Evolutionary conservation across 2,329 filamentous ascomycete species (phyloP).

Genomic region (Sordariomycetes sp.): DNA sequence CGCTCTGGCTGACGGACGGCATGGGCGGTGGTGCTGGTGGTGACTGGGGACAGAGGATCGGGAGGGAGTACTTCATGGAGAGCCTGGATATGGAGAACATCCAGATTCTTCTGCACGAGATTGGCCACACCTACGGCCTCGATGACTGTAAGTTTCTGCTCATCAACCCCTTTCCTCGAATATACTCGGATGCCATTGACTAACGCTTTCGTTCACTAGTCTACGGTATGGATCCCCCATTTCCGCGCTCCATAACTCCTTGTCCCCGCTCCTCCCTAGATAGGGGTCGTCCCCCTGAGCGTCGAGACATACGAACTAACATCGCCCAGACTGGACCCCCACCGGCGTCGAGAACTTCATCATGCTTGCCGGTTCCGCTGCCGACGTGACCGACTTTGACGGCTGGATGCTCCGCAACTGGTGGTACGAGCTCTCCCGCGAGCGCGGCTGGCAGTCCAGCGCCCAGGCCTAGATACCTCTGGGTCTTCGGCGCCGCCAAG

Average conservation of each 20-base stretch:
- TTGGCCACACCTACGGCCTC: slow-evolving; percentile 28
- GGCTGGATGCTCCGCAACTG: slow-evolving; percentile 34
- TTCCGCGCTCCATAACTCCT: background rate
- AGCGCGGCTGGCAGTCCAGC: slow-evolving; percentile 14
- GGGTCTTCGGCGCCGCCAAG: too few species aligned
- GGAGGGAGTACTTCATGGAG: slow-evolving; percentile 26
- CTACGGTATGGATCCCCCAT: background rate
- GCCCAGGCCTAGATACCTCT: background rate
- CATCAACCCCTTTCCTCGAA: background rate
- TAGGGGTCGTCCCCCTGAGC: background rate
- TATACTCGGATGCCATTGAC: background rate
- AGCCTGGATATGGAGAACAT: slow-evolving; percentile 20
- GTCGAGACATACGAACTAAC: background rate
- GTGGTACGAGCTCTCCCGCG: slow-evolving; percentile 22
- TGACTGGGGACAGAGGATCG: slow-evolving; percentile 32
- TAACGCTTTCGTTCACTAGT: background rate
- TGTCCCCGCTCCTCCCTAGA: background rate
- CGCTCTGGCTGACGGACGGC: slow-evolving; percentile 32
- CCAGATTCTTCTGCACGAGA: slow-evolving; percentile 32
- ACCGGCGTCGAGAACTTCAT: slow-evolving; percentile 25
- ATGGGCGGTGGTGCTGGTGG: slow-evolving; percentile 28
- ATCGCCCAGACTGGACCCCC: slow-evolving; percentile 23
- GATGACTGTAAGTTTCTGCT: slow-evolving; percentile 18
- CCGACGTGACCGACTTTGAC: slow-evolving; percentile 30
- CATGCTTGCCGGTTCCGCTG: slow-evolving; percentile 28